Base-by-base conservation (phyloP, 371 early-diverging fungal species). In the Dentiscutata heterogama region DNA sequence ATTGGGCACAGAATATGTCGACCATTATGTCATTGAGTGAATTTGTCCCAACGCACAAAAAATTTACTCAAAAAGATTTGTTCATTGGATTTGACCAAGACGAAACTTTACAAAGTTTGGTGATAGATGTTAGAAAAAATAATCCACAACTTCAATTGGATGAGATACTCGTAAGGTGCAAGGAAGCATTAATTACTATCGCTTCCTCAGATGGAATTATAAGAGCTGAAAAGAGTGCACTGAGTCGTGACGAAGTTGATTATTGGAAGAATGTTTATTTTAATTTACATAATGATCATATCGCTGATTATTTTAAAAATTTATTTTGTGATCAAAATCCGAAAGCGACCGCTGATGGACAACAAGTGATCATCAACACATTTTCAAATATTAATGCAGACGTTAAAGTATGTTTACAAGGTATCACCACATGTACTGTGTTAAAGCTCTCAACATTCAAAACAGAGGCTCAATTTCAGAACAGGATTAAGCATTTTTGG, bases 301-400 rank as follows among this genome's bases (percentile, higher is more conserved):
- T 82, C 22, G 25, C 25, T n/a, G 68, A n/a, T 22, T 79, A 67
- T 67, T 79, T 79, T 20, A 54, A 8, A 3, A 13, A 35, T 42
- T 18, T 78, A 78, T 65, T 64, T 46, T 18, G 13, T 60, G 54
- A 18, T 53, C 35, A 16, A 14, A 60, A 63, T 53, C 18, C 6
- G 46, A 11, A 46, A 46, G 46, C 5, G 82, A 82, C 35, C 35
- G 25, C 18, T 25, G 53, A 18, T 51, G 6, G 13, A 20, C 35
- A 51, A n/a, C 31, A 29, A 22, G 27, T 46, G 46, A 25, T 7
- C 27, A 67, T 82, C 5, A 79, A 78, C 50, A 82, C 82, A 20
- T 82, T 82, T 27, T 80, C 81, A 16, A 82, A 82, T 25, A 82
- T 82, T 14, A 82, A 82, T 42, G 70, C 82, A 20, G 82, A 82